Percentiles rank a stretch among this genome's conserved stretches.
phyloP scores from a whole-genome alignment of 345 rosid genomes.

The Arabidopsis suecica region DNA sequence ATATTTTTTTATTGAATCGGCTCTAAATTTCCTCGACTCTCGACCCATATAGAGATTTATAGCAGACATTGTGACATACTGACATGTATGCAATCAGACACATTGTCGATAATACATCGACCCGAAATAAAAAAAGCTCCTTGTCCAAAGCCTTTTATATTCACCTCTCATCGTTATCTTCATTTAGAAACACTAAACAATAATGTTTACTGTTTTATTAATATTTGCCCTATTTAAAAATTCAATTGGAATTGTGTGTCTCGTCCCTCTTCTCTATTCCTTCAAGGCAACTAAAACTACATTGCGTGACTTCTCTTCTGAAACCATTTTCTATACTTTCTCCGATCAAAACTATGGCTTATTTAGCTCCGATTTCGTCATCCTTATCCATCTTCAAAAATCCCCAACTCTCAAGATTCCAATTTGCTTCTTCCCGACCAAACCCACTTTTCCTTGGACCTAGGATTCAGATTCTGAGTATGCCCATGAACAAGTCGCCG shows the following conservation, averaged over 20 bases:
- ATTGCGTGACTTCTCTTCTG: slow-evolving; percentile 45
- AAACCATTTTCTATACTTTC: slow-evolving; percentile 20
- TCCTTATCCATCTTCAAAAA: slow-evolving; percentile 52
- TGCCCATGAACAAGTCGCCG: slow-evolving; percentile 49
- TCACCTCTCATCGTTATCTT: slow-evolving; percentile 2
- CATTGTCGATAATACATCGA: neutral
- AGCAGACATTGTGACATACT: neutral
- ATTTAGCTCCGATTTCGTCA: slow-evolving; percentile 57
- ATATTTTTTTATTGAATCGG: too few relatives aligned
- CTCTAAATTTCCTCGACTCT: too few relatives aligned
- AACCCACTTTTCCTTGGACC: slow-evolving; percentile 48
- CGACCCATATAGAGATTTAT: too few relatives aligned
- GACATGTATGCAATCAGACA: neutral
- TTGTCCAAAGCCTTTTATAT: neutral
- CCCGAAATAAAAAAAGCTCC: neutral
- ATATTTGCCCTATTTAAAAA: slow-evolving; percentile 1
- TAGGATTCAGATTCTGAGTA: slow-evolving; percentile 35
- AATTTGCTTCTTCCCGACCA: slow-evolving; percentile 29
- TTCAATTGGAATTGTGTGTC: slow-evolving; percentile 6
- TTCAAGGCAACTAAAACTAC: slow-evolving; percentile 34
- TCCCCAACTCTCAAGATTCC: slow-evolving; percentile 43
- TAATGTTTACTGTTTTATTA: neutral
- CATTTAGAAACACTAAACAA: neutral
- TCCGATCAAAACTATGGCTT: slow-evolving; percentile 59
- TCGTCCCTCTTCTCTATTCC: slow-evolving; percentile 31